Evolutionary conservation across 108 stramenopile species (phyloP).

Genomic region (Skeletonema costatum): DNA sequence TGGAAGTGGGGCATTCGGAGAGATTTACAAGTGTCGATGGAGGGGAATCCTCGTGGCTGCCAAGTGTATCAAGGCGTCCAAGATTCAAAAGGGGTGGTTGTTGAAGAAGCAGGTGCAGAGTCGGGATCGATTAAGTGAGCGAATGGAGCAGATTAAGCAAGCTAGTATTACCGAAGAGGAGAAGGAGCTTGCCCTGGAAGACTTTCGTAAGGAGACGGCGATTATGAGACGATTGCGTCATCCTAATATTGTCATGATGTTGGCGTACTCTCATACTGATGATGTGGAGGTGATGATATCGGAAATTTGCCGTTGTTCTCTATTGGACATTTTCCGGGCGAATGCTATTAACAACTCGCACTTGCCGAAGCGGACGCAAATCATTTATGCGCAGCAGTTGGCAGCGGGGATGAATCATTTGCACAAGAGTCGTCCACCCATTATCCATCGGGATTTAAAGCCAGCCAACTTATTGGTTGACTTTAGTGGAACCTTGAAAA

Average conservation of each 20-base stretch:
- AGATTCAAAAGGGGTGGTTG: constrained; percentile 81
- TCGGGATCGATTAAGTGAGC: constrained; percentile 35
- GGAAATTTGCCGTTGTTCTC: constrained; percentile 85
- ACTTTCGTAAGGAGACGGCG: constrained; percentile 79
- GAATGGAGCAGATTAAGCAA: constrained; percentile 53
- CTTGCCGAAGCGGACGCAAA: constrained; percentile 64
- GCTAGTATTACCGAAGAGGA: constrained; percentile 46
- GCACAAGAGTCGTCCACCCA: constrained; percentile 86
- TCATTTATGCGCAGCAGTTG: constrained; percentile 80
- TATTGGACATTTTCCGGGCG: constrained; percentile 81
- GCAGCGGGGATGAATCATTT: constrained; percentile 91
- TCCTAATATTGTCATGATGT: constrained; percentile 82
- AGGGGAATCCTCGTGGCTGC: constrained; percentile 85
- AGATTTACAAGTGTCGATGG: constrained; percentile 91
- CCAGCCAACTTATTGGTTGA: constrained; percentile 89
- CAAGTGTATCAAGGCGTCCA: constrained; percentile 82
- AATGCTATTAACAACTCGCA: constrained; percentile 72
- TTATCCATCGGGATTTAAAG: constrained; percentile 94
- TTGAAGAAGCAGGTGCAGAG: constrained; percentile 53
- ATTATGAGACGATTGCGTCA: constrained; percentile 81
- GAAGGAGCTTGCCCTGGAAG: constrained; percentile 67
- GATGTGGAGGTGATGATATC: constrained; percentile 84
- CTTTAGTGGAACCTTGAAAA: constrained; percentile 86
- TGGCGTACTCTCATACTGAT: constrained; percentile 81
- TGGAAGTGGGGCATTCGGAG: constrained; percentile 89